A percentile compares a stretch with the other conserved stretches of the same genome.
phyloP scores from a whole-genome alignment of 2,329 filamentous ascomycete species.

The Xylaria digitata region DNA sequence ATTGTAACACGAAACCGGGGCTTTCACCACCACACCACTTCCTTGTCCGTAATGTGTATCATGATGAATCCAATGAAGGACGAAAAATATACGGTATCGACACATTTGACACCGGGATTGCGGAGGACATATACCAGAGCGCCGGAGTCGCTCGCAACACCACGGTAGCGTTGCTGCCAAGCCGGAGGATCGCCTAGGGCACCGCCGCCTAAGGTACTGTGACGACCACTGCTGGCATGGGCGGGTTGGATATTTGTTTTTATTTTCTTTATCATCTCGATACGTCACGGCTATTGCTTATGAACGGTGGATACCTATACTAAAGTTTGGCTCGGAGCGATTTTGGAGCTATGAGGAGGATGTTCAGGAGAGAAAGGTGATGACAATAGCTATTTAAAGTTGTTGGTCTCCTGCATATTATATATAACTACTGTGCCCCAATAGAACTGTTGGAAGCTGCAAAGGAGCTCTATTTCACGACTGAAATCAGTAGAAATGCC shows the following conservation, averaged over 20 bases:
- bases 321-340: slow-evolving; percentile 41
- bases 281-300: slow-evolving; percentile 44
- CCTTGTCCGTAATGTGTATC: slow-evolving; percentile 39
- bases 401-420: slow-evolving; percentile 31
- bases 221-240: slow-evolving; percentile 41
- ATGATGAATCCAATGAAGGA: slow-evolving; percentile 38
- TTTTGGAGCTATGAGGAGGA: slow-evolving; percentile 35
- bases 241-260: slow-evolving; percentile 39
- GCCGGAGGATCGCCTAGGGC: slow-evolving; percentile 17
- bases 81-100: slow-evolving; percentile 29
- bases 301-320: slow-evolving; percentile 48
- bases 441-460: slow-evolving; percentile 22
- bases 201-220: slow-evolving; percentile 10
- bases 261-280: slow-evolving; percentile 39
- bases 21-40: slow-evolving; percentile 28
- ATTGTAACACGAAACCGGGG: slow-evolving; percentile 30
- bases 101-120: slow-evolving; percentile 18
- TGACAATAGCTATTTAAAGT: slow-evolving; percentile 25
- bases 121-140: slow-evolving; percentile 33
- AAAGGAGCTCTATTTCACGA: neutral
- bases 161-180: slow-evolving; percentile 21
- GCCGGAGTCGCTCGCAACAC: slow-evolving; percentile 31
- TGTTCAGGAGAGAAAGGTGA: slow-evolving; percentile 29
- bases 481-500: neutral
- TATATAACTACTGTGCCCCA: slow-evolving; percentile 29